Base-by-base conservation (phyloP, 2,329 filamentous ascomycete genomes). In the Orbilia blumenaviensis region DNA sequence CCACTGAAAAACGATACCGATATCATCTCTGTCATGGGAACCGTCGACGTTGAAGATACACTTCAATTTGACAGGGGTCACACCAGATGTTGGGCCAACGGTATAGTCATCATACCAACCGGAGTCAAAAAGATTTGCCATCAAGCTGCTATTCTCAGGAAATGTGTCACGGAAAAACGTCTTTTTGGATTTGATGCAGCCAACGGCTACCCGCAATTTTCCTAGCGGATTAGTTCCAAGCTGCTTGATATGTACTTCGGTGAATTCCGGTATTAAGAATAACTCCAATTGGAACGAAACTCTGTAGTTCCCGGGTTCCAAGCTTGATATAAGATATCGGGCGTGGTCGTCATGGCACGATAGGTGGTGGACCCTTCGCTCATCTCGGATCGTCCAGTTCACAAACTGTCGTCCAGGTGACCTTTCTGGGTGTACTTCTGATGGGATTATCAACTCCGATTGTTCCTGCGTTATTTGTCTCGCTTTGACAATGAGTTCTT, bases 1-100 rank as follows among this genome's bases (percentile, higher is more conserved):
- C 71, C 71, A 75, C 16, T 75, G 71, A 32, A 75, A 75, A 9
- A 68, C n/a, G 18, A 75, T 62, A 5, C 71, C 71, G 4, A 75
- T 16, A 36, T 75, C 71, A 42, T 75, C 71, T 54, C 71, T 61
- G 34, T 75, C 56, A 36, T 56, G 21, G 14, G 36, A 56, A 4
- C 71, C 71, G 1, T 68, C 63, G 7, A 75, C 48, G 3, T 25
- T 60, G 8, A 75, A 50, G 12, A 75, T 75, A 34, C 71, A 75
- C 27, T 75, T 75, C 71, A 75, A 44, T 9, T 58, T 21, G 1
- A 75, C 64, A n/a, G 42, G n/a, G 2, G 29, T 63, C 3, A 29
- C n/a, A 16, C 54, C 56, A 7, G 54, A 66, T 10, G 42, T 16
- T 16, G 71, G 63, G 12, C 60, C 48, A n/a, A 75, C 58, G 9